These are phyloP conservation scores for Salix koriyanagi DNA, from an alignment of 345 rosid genomes.

Conservation along the genomic window DNA sequence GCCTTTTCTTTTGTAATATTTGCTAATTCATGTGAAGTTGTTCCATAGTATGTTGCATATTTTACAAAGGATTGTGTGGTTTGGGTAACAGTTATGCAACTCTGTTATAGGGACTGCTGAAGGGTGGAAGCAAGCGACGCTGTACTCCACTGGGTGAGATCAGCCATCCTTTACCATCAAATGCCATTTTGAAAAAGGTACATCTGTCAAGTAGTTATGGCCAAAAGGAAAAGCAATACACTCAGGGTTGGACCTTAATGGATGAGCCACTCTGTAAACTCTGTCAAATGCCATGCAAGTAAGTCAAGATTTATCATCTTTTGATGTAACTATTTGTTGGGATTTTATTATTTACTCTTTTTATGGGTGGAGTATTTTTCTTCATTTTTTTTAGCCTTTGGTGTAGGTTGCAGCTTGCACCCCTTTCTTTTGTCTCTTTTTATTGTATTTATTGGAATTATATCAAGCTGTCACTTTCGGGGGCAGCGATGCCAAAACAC, in stretches of 20 bases:
- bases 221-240: conserved; percentile 68
- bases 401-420: background rate
- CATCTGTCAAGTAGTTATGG: conserved; percentile 41
- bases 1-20: too few species aligned
- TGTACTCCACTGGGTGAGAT: conserved; percentile 64
- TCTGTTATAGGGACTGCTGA: conserved; percentile 69
- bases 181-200: conserved; percentile 74
- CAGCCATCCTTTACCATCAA: conserved; percentile 62
- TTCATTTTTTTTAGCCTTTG: background rate
- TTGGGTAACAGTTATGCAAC: conserved; percentile 11
- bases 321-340: background rate
- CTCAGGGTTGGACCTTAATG: conserved; percentile 70
- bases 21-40: background rate
- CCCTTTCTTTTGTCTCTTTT: background rate
- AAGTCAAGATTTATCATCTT: conserved; percentile 27
- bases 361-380: background rate
- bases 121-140: conserved; percentile 84
- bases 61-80: conserved; percentile 4
- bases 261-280: conserved; percentile 92
- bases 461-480: conserved; percentile 37
- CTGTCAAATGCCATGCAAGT: conserved; percentile 83
- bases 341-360: background rate
- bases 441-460: background rate
- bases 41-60: background rate
- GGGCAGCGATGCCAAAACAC: conserved; percentile 63